Evolutionary conservation across 805 yeast species (phyloP).

Genomic region (Cephaloascus fragrans): DNA sequence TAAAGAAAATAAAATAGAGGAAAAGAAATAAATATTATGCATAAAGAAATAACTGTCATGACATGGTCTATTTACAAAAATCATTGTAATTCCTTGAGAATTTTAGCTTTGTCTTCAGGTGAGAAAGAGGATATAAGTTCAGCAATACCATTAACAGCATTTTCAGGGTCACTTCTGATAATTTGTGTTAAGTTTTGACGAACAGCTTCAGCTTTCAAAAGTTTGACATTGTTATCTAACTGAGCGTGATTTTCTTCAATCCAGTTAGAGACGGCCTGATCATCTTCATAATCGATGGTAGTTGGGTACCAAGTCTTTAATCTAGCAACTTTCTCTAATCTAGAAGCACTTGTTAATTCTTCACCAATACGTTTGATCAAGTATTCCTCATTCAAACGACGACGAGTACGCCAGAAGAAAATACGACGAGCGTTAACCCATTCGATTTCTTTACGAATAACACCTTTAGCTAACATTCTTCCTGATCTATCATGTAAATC

Average conservation of each 20-base stretch:
- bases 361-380: slow-evolving; percentile 65
- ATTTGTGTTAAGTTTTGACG: slow-evolving; percentile 56
- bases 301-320: slow-evolving; percentile 80
- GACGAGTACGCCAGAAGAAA: slow-evolving; percentile 98
- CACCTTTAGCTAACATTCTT: slow-evolving; percentile 94
- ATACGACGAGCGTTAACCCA: slow-evolving; percentile 87
- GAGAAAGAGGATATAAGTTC: slow-evolving; percentile 45
- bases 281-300: slow-evolving; percentile 59
- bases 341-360: slow-evolving; percentile 46
- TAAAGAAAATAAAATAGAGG: not conserved
- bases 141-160: slow-evolving; percentile 43
- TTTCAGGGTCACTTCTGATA: slow-evolving; percentile 42
- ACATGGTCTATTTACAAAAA: not conserved
- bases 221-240: slow-evolving; percentile 51
- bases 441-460: slow-evolving; percentile 73
- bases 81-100: slow-evolving; percentile 16
- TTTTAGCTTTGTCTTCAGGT: slow-evolving; percentile 42
- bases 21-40: not conserved
- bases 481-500: slow-evolving; percentile 97
- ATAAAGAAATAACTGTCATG: not conserved
- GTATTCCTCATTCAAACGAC: slow-evolving; percentile 90
- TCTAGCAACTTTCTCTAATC: slow-evolving; percentile 80
- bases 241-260: slow-evolving; percentile 68
- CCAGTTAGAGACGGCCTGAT: slow-evolving; percentile 74
- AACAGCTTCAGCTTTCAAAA: slow-evolving; percentile 55